Evolutionary conservation across 495 filamentous ascomycete species (phyloP).

Genomic region (Penicillium nucicola): DNA sequence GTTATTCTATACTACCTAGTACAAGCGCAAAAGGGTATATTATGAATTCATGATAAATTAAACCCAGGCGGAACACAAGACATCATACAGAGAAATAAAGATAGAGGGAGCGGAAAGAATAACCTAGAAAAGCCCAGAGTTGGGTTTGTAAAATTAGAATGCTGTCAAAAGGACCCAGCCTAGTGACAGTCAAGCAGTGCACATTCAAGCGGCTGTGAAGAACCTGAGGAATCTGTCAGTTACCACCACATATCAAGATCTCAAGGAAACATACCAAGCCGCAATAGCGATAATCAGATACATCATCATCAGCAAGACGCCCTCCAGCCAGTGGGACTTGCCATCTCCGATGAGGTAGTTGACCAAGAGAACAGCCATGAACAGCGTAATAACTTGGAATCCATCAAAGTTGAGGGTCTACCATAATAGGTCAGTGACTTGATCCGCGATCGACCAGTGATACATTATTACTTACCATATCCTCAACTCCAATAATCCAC

Average conservation of each 20-base stretch:
- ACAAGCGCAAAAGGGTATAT: background rate
- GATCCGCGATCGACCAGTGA: no score
- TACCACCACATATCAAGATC: background rate
- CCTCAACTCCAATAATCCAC: slow-evolving; percentile 63
- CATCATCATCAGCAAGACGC: slow-evolving; percentile 67
- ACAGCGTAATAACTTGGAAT: slow-evolving; percentile 77
- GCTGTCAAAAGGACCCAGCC: background rate
- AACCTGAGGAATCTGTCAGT: slow-evolving; percentile 1
- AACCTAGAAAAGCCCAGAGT: slow-evolving; percentile 4
- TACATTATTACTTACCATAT: slow-evolving; percentile 31
- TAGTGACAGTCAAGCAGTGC: background rate
- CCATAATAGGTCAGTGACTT: slow-evolving; percentile 19
- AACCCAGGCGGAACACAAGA: background rate
- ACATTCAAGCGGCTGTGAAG: background rate
- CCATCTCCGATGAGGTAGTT: slow-evolving; percentile 75
- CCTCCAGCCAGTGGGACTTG: slow-evolving; percentile 67
- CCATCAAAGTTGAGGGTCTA: slow-evolving; percentile 77
- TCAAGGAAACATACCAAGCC: slow-evolving; percentile 42
- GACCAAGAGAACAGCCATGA: slow-evolving; percentile 71
- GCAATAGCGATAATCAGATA: slow-evolving; percentile 70
- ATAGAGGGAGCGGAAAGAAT: background rate
- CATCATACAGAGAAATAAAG: slow-evolving; percentile 1
- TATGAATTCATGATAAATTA: slow-evolving; percentile 5
- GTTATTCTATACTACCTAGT: background rate
- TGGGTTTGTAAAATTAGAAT: slow-evolving; percentile 5